phyloP scores from a whole-genome alignment of 2,329 filamentous ascomycete genomes.

The Claviceps sp. region DNA sequence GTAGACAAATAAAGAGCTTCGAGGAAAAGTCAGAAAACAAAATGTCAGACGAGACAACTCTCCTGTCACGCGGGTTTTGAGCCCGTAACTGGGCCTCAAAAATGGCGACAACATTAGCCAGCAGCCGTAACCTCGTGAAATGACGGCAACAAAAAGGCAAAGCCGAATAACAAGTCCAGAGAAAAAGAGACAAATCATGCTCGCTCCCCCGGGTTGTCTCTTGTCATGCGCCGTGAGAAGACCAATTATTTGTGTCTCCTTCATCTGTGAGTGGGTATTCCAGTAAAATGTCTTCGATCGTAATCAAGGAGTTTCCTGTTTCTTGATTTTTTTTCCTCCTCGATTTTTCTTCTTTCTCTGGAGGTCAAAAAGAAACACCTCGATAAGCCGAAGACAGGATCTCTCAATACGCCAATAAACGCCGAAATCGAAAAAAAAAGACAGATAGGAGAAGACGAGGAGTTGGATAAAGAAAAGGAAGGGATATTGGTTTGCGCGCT shows the following conservation, averaged over 20 bases:
- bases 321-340: background rate
- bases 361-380: background rate
- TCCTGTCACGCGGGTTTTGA: background rate
- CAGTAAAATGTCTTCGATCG: background rate
- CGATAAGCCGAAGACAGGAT: background rate
- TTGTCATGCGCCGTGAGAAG: background rate
- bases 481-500: constrained; percentile 13
- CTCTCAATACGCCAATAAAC: background rate
- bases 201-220: background rate
- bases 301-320: background rate
- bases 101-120: constrained; percentile 21
- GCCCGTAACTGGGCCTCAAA: background rate
- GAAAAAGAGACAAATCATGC: constrained; percentile 3
- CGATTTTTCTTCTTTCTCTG: background rate
- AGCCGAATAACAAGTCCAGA: constrained; percentile 5
- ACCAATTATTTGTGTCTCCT: background rate
- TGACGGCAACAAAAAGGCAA: constrained; percentile 9
- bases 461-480: constrained; percentile 9
- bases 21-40: background rate
- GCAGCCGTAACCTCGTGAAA: constrained; percentile 21
- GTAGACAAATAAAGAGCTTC: constrained; percentile 1
- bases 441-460: background rate
- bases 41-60: constrained; percentile 6
- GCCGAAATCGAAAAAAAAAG: background rate
- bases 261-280: background rate